Conservation (phyloP, 768 basidiomycete genomes). For the Podaxis pistillaris region DNA sequence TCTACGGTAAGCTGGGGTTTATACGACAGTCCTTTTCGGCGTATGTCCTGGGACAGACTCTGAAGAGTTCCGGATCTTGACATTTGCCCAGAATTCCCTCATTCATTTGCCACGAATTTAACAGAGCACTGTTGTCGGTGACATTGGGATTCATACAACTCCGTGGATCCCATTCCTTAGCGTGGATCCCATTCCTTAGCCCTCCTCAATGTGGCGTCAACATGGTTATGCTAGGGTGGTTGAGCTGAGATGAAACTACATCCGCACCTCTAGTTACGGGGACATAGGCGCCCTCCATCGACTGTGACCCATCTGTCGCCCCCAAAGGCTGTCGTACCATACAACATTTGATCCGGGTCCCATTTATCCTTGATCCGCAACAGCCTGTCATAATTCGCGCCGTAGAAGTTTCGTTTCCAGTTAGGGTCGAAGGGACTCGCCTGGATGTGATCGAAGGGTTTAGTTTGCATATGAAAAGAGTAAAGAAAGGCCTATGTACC, state of each 20-base stretch:
- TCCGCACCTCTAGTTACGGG: neutral
- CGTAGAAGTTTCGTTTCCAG: constrained; percentile 18
- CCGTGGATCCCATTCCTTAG: too few relatives aligned
- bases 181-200: neutral
- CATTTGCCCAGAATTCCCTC: too few relatives aligned
- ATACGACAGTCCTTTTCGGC: too few relatives aligned
- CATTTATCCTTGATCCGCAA: constrained; percentile 16
- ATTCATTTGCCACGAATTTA: too few relatives aligned
- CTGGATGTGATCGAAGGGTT: neutral
- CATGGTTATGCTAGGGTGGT: neutral
- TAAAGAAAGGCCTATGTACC: neutral
- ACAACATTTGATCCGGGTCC: constrained; percentile 17
- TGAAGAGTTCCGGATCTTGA: too few relatives aligned
- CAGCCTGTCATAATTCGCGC: constrained; percentile 16
- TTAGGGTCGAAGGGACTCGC: constrained; percentile 19
- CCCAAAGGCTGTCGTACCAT: constrained; percentile 19
- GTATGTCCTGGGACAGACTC: too few relatives aligned
- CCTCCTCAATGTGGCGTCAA: neutral
- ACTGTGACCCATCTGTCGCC: constrained; percentile 14
- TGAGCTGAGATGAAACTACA: neutral
- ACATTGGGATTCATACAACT: too few relatives aligned
- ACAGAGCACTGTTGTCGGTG: too few relatives aligned
- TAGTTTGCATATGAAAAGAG: too few relatives aligned
- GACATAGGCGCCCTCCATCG: constrained; percentile 12
- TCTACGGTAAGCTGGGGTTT: too few relatives aligned